Evolutionary conservation across 306 rosid species (phyloP).

Genomic region (Lathyrus oleraceus): DNA sequence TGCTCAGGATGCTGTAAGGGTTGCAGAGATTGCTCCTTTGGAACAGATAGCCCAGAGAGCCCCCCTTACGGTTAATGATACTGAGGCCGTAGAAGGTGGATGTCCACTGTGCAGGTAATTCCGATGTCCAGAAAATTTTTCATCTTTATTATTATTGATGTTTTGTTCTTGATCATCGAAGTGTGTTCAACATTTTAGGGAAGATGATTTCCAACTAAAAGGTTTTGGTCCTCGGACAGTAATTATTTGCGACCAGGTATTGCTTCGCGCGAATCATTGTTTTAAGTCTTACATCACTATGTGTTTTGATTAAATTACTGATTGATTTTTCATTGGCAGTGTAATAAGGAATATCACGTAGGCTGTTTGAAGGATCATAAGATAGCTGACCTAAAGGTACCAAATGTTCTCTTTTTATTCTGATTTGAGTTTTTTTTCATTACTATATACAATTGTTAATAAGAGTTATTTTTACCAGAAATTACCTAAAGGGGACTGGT

Average conservation of each 20-base stretch:
- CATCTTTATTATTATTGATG: neutral
- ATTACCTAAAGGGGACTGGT: conserved; percentile 75
- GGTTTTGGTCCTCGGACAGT: conserved; percentile 70
- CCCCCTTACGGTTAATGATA: too few relatives aligned
- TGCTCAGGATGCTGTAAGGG: too few relatives aligned
- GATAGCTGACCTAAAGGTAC: conserved; percentile 62
- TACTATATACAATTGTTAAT: conserved; percentile 5
- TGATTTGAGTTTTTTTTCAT: neutral
- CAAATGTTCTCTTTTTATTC: neutral
- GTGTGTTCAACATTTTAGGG: conserved; percentile 41
- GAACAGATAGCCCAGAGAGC: too few relatives aligned
- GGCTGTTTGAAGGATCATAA: conserved; percentile 74
- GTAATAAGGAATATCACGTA: conserved; percentile 81
- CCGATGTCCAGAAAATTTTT: neutral
- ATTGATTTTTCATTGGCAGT: conserved; percentile 44
- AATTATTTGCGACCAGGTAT: conserved; percentile 89
- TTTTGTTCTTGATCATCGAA: neutral
- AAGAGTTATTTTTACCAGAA: conserved; percentile 49
- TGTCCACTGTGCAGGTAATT: conserved; percentile 75
- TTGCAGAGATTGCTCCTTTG: too few relatives aligned
- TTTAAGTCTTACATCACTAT: neutral
- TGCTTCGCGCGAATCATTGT: neutral
- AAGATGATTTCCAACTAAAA: conserved; percentile 55
- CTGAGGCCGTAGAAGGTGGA: conserved; percentile 63
- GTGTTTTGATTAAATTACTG: conserved; percentile 9